Conservation (phyloP, 495 filamentous ascomycete species). For the Aspergillus nanangensis region DNA sequence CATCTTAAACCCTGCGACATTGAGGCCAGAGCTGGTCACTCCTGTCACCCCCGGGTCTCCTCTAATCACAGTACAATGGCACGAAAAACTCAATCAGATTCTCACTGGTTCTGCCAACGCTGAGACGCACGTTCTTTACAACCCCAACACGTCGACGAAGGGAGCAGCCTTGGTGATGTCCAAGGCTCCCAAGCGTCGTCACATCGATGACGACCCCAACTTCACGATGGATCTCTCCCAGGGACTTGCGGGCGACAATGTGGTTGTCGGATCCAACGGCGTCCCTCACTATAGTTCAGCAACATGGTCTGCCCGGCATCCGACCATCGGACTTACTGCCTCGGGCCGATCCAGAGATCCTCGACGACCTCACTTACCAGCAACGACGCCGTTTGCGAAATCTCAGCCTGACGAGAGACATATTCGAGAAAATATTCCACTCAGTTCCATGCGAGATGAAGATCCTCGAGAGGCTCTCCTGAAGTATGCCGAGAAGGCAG, state of each 20-base stretch:
- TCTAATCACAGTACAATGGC: constrained; percentile 84
- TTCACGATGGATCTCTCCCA: constrained; percentile 76
- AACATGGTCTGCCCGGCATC: constrained; percentile 61
- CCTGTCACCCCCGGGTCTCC: constrained; percentile 79
- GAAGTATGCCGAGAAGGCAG: constrained; percentile 90
- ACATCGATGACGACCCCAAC: constrained; percentile 87
- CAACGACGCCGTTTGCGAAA: constrained; percentile 87
- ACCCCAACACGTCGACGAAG: constrained; percentile 70
- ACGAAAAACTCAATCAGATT: constrained; percentile 92
- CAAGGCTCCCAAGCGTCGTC: constrained; percentile 86
- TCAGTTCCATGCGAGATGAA: constrained; percentile 94
- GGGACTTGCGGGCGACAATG: constrained; percentile 77
- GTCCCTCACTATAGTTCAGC: constrained; percentile 42
- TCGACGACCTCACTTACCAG: constrained; percentile 73
- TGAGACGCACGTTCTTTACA: constrained; percentile 86
- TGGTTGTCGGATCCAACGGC: constrained; percentile 55
- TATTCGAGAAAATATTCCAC: constrained; percentile 79
- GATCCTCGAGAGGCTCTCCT: constrained; percentile 91
- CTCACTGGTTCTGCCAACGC: constrained; percentile 87
- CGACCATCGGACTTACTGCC: constrained; percentile 67
- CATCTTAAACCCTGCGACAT: constrained; percentile 87
- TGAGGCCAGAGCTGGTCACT: constrained; percentile 78
- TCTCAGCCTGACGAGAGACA: constrained; percentile 86
- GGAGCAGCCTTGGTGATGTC: constrained; percentile 90
- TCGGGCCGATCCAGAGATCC: constrained; percentile 79